Percentiles rank a stretch among this genome's conserved stretches.
phyloP scores from a whole-genome alignment of 192 early-diverging fungal genomes.

The Oehlia diaphana region DNA sequence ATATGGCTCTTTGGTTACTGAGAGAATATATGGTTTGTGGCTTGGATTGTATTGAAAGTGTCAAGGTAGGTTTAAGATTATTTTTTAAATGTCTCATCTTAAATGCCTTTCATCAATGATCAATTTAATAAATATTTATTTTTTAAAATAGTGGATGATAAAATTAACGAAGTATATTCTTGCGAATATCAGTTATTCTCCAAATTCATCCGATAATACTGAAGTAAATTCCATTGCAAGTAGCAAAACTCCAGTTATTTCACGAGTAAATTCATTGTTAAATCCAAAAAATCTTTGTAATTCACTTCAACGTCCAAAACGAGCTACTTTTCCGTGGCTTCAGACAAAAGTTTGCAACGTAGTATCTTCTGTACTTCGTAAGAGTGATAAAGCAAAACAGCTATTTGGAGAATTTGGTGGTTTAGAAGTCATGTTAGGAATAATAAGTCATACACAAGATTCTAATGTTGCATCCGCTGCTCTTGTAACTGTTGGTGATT shows the following conservation, averaged over 20 bases:
- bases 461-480: conserved; percentile 41
- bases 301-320: conserved; percentile 31
- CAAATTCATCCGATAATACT: not conserved
- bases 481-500: conserved; percentile 40
- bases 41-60: not conserved
- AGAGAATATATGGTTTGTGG: conserved; percentile 30
- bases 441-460: conserved; percentile 38
- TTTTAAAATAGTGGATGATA: conserved; percentile 31
- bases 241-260: not conserved
- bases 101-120: not conserved
- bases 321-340: conserved; percentile 33
- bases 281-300: not conserved
- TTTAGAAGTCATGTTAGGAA: conserved; percentile 38
- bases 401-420: conserved; percentile 41
- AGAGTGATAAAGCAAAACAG: conserved; percentile 32
- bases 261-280: not conserved
- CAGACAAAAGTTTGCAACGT: conserved; percentile 42
- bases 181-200: conserved; percentile 27
- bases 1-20: conserved; percentile 41
- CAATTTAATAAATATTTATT: not conserved
- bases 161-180: conserved; percentile 36
- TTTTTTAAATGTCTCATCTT: not conserved
- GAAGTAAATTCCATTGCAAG: not conserved
- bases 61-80: conserved; percentile 1
- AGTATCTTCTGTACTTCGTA: conserved; percentile 39